phyloP scores from a whole-genome alignment of 306 rosid species.

The Casuarina glauca region DNA sequence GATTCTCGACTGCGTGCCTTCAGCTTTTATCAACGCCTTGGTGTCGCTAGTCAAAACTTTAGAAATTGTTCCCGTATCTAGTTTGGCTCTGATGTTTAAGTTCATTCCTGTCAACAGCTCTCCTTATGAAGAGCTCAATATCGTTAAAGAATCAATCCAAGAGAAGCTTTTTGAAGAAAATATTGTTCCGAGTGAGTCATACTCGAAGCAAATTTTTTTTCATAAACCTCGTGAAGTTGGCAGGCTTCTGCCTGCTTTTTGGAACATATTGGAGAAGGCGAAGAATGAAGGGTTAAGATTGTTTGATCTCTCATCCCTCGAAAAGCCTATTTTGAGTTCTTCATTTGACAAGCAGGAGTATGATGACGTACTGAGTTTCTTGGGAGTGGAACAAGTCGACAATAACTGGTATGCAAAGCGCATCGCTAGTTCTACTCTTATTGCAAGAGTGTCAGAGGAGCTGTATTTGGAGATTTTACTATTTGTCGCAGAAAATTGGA shows the following conservation, averaged over 20 bases:
- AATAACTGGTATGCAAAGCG: conserved; percentile 70
- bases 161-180: conserved; percentile 37
- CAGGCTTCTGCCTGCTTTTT: conserved; percentile 55
- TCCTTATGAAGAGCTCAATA: conserved; percentile 42
- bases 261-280: conserved; percentile 53
- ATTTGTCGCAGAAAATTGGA: conserved; percentile 53
- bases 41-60: conserved; percentile 39
- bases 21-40: conserved; percentile 63
- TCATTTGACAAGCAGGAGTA: conserved; percentile 49
- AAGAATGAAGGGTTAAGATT: conserved; percentile 35
- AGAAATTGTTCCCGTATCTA: conserved; percentile 43
- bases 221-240: conserved; percentile 58
- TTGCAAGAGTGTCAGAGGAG: conserved; percentile 48
- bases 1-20: conserved; percentile 62
- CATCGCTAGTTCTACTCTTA: conserved; percentile 55
- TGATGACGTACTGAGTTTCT: conserved; percentile 43
- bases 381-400: conserved; percentile 47
- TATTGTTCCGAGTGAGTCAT: conserved; percentile 62
- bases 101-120: conserved; percentile 53
- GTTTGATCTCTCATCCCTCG: conserved; percentile 47
- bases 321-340: conserved; percentile 43
- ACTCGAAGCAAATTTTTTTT: conserved; percentile 54
- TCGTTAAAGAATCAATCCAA: conserved; percentile 51
- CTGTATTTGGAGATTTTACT: conserved; percentile 39
- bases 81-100: conserved; percentile 43